Percentiles rank a stretch among this genome's conserved stretches.
Conservation (phyloP, 2,329 filamentous ascomycete genomes). For the Cladophialophora exuberans region DNA sequence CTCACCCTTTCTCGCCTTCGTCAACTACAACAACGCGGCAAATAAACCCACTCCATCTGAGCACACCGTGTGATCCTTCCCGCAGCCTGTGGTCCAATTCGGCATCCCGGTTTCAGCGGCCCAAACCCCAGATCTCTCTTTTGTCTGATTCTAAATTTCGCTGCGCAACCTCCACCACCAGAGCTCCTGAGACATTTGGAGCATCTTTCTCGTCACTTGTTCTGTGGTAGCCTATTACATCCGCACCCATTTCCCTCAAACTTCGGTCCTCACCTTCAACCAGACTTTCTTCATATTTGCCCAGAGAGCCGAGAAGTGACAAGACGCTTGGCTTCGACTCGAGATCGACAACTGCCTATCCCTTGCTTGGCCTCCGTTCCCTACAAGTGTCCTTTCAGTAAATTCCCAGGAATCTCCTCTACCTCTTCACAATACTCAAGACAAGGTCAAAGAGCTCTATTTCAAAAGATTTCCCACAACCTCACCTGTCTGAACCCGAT, state of each 20-base stretch:
- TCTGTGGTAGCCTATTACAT: background rate
- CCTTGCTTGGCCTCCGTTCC: conserved; percentile 25
- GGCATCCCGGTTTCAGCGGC: no score
- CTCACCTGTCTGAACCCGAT: background rate
- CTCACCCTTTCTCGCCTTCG: background rate
- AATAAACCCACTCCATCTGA: no score
- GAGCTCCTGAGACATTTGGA: conserved; percentile 25
- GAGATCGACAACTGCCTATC: conserved; percentile 8
- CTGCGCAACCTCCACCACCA: conserved; percentile 6
- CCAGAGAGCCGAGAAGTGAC: conserved; percentile 3
- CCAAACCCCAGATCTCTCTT: no score
- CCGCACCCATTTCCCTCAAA: background rate
- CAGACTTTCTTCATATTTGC: background rate
- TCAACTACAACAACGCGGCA: no score
- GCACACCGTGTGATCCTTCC: conserved; percentile 3
- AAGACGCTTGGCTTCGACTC: conserved; percentile 20
- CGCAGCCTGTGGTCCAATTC: background rate
- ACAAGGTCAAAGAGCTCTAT: background rate
- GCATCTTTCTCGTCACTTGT: no score
- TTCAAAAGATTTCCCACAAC: background rate
- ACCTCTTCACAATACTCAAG: background rate
- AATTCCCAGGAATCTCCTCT: background rate
- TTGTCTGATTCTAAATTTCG: conserved; percentile 18
- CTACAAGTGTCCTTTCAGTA: background rate
- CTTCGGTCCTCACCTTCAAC: background rate